Base-by-base conservation (phyloP, 352 stramenopile species). In the Phytophthora pseudosyringae region DNA sequence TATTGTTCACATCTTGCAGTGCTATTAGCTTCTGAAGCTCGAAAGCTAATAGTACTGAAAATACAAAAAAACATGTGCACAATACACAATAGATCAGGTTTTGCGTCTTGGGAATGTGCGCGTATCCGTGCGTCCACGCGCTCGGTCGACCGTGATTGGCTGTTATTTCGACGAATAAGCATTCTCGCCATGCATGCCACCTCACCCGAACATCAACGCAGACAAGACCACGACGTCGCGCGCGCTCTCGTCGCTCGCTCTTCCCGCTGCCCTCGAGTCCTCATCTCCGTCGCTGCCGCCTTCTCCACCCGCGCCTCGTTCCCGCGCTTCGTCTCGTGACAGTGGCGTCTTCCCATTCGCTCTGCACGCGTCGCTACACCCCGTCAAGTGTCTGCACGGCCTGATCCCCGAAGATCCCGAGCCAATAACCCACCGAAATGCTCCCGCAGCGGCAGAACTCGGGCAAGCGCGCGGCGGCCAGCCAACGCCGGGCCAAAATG, bases 361-460 rank as follows among this genome's bases (percentile, higher is more conserved):
- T 21, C 33, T 44, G 21, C 25, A 41, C 3, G 35, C 40, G 8
- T 45, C 47, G 29, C 47, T 59, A 43, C 21, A n/a, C 15, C 35
- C 48, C 10, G 13, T 16, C 28, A 9, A 52, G 26, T 21, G 29
- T 35, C 38, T 28, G 18, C 40, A 46, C 18, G 7, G 18, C n/a
- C 40, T 26, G 21, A 44, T 51, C 47, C 18, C n/a, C 28, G 33
- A 59, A 55, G 54, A 60, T 64, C 53, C 40, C 35, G 18, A 39
- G 21, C 15, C 36, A 38, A 48, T 18, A 58, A 26, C 8, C 21
- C 36, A n/a, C 26, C 28, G 61, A 43, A 33, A 88, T 89, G 80
- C 78, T 90, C 52, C 81, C 78, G 40, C 81, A 77, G 38, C 78
- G 78, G 50, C 74, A 86, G 68, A 69, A 62, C 12, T 73, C 78